Percentiles rank a stretch among this genome's conserved stretches.
These are phyloP conservation scores for Annona cherimola DNA, from an alignment of 164 flowering plant species.

Conservation along the genomic window DNA sequence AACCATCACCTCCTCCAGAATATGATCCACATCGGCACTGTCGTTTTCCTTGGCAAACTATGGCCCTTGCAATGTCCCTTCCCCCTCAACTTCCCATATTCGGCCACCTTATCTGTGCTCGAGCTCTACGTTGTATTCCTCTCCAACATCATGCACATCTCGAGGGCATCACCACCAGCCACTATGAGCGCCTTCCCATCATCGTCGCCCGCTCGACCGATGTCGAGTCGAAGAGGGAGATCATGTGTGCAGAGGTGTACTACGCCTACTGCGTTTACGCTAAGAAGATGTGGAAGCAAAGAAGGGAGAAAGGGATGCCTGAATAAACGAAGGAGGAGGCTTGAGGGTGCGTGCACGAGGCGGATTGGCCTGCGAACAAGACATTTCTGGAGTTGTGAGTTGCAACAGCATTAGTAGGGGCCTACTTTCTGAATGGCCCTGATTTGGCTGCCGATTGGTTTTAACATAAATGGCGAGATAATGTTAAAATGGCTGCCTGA, in stretches of 20 bases:
- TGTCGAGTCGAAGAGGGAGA: conserved; percentile 2
- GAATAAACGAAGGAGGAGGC: conserved; percentile 52
- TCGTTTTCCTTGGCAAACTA: conserved; percentile 41
- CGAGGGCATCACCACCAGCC: conserved; percentile 55
- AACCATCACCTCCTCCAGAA: conserved; percentile 67
- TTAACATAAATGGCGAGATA: conserved; percentile 14
- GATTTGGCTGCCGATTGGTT: conserved; percentile 25
- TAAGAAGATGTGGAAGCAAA: conserved; percentile 60
- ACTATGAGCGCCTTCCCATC: conserved; percentile 61
- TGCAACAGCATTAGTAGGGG: no score
- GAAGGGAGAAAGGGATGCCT: conserved; percentile 42
- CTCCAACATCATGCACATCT: conserved; percentile 40
- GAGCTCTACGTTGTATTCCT: conserved; percentile 76
- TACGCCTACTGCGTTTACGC: conserved; percentile 68
- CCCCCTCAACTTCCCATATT: conserved; percentile 66
- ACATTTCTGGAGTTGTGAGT: conserved; percentile 63
- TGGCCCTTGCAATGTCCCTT: conserved; percentile 85
- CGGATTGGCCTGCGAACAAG: conserved; percentile 50
- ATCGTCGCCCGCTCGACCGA: conserved; percentile 4
- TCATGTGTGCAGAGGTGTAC: conserved; percentile 52
- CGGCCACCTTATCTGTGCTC: conserved; percentile 47
- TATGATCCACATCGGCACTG: conserved; percentile 51
- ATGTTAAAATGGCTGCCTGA: conserved; percentile 18
- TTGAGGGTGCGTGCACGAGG: conserved; percentile 57
- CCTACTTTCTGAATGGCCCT: no score